Base-by-base conservation (phyloP, 2,329 filamentous ascomycete genomes). In the Lasiodiplodia citricola region DNA sequence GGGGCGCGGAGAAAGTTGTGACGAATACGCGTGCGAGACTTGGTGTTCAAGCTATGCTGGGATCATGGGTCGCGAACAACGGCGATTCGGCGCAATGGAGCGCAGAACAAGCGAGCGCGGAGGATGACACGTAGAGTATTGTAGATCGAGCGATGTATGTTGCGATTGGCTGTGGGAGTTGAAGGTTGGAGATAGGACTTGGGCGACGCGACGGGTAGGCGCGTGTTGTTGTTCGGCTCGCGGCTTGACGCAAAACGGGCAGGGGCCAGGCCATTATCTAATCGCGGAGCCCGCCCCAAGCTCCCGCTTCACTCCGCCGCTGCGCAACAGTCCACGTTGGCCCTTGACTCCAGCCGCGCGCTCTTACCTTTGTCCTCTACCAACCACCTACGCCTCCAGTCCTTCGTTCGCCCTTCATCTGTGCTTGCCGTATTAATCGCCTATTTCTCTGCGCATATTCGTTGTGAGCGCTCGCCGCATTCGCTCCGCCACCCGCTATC, bases 271-370 rank as follows among this genome's bases (percentile, higher is more conserved):
- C 23, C 56, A 60, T 47, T 60, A 60, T 47, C 55, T 58, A 58
- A 58, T 50, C 28, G 35, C 31, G 31, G 31, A 35, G 31, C 31
- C 13, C 35, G 56, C 56, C 35, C 11, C 37, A 11, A 18, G 18
- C 28, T 23, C 51, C 62, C 47, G 25, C 41, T 13, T 47, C 28
- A 10, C 18, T 44, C 41, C 28, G 44, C 25, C n/a, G 10, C 47
- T 41, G 41, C 47, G 47, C 60, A 52, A 64, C 31, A 64, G 60
- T 64, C 60, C 60, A 64, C 60, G 60, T 64, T 64, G 31, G 44
- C 60, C 58, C 58, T 52, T 64, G 60, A 16, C 38, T 13, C 35
- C 21, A 58, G 16, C 28, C 21, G 8, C 56, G 18, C 21, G 14
- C 35, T 14, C 56, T 25, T 18, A 28, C 28, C 14, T 25, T 35